These are phyloP conservation scores for Massariosphaeria phaeospora DNA, from an alignment of 495 filamentous ascomycete genomes.

Conservation along the genomic window DNA sequence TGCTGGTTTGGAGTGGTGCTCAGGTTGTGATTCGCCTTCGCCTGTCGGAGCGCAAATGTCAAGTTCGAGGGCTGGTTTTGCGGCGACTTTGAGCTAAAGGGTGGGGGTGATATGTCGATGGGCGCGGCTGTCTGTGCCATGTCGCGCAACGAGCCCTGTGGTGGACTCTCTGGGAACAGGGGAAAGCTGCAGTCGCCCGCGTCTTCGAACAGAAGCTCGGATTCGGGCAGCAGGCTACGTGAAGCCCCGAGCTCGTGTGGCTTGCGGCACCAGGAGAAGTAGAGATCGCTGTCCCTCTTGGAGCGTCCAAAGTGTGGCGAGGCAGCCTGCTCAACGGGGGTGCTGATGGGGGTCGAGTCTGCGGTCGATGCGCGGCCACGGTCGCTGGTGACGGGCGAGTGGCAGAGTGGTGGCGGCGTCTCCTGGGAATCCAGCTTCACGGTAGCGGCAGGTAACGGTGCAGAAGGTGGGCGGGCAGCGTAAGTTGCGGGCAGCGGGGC, in stretches of 20 bases:
- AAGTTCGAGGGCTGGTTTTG: conserved; percentile 60
- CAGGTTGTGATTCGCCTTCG: conserved; percentile 36
- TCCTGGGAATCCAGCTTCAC: conserved; percentile 36
- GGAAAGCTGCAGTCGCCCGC: conserved; percentile 44
- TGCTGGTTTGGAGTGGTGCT: conserved; percentile 32
- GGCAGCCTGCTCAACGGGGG: conserved; percentile 25
- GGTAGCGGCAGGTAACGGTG: conserved; percentile 11
- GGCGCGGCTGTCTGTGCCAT: conserved; percentile 55
- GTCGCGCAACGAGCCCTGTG: conserved; percentile 10
- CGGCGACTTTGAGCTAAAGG: conserved; percentile 59
- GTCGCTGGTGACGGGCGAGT: conserved; percentile 32
- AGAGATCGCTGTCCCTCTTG: conserved; percentile 36
- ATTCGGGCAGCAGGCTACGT: conserved; percentile 37
- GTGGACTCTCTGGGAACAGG: conserved; percentile 44
- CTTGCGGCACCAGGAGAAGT: conserved; percentile 42
- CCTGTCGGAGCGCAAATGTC: conserved; percentile 56
- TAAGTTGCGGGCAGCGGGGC: not conserved
- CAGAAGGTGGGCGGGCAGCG: not conserved
- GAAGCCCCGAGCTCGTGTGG: conserved; percentile 35
- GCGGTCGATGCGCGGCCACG: conserved; percentile 35
- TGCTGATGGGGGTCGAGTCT: conserved; percentile 35
- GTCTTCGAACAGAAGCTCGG: conserved; percentile 41
- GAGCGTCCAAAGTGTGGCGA: conserved; percentile 23
- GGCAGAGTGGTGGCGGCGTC: conserved; percentile 36
- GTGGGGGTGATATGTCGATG: conserved; percentile 58